Percentiles rank a stretch among this genome's conserved stretches.
Evolutionary conservation across 1,284 basidiomycete species (phyloP).

Genomic region (Sporisorium iseilematis-ciliati): DNA sequence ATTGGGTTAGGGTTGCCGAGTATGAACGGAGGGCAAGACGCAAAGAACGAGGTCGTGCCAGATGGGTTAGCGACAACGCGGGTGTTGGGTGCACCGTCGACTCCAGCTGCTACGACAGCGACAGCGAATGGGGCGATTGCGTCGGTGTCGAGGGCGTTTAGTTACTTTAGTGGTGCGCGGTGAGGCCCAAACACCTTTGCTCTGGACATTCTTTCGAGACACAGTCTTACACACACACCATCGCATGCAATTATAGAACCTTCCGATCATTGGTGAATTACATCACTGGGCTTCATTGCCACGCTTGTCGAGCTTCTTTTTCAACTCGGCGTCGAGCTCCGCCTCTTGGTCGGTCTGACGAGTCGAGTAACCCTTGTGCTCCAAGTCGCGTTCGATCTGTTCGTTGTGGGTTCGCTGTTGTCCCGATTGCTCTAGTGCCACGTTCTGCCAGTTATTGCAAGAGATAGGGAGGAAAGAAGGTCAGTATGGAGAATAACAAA

Average conservation of each 20-base stretch:
- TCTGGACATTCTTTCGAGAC: background rate
- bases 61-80: constrained; percentile 41
- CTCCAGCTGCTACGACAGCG: constrained; percentile 14
- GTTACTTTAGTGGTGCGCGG: constrained; percentile 33
- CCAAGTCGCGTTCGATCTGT: constrained; percentile 41
- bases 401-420: constrained; percentile 35
- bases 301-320: constrained; percentile 47
- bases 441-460: constrained; percentile 29
- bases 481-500: background rate
- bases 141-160: constrained; percentile 40
- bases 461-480: background rate
- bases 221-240: background rate
- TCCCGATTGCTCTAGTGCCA: constrained; percentile 23
- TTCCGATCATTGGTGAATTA: background rate
- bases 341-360: constrained; percentile 36
- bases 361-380: constrained; percentile 42
- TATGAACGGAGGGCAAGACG: constrained; percentile 2
- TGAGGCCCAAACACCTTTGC: background rate
- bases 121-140: constrained; percentile 39
- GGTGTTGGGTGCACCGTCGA: constrained; percentile 31
- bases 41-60: constrained; percentile 10
- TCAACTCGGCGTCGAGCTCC: constrained; percentile 29
- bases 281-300: constrained; percentile 36
- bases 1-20: constrained; percentile 30
- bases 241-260: background rate